Base-by-base conservation (phyloP, 495 filamentous ascomycete genomes). In the Cryomyces minteri region DNA sequence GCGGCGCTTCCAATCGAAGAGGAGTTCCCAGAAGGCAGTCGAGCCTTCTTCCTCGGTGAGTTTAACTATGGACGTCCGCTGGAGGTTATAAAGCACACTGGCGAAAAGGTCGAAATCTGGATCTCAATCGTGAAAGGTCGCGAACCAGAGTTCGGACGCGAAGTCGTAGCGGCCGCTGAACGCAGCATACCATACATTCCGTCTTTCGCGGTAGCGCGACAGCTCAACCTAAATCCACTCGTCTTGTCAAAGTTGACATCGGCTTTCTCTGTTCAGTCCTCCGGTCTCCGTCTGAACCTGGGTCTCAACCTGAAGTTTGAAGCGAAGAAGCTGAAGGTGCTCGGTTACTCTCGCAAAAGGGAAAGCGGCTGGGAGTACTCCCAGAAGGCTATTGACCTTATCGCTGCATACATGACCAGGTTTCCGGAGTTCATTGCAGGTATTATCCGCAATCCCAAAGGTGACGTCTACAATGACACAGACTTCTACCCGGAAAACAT, bases 231-330 rank as follows among this genome's bases (percentile, higher is more conserved):
- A 41, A 88, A 93, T 52, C 76, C 87, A 4, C 68, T 99, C 37
- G 80, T 88, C 0, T 67, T 99, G 25, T 90, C 85, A 59, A 99
- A 94, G 67, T 84, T 99, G 48, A 96, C 90, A 0, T 90, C 88
- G 0, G 82, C 87, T 0, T 96, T 93, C 62, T 79, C 74, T 34
- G 85, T 96, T 43, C 71, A 75, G 39, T 78, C 88, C 4, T 72
- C 81, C 25, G 84, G 82, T 4, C 71, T 76, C 41, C 74, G 80
- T 40, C 71, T 92, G 37, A 96, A 99, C 53, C 66, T 99, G 10
- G 92, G 92, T 6, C 68, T 99, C 37, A 99, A 96, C 56, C 67
- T 99, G 48, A 99, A 99, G 58, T 96, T 96, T 46, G 88, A 99
- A 59, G 80, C 79, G 0, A 85, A 79, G 62, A 92, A 95, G 63